Percentiles rank a stretch among this genome's conserved stretches.
Conservation (phyloP, 2,329 filamentous ascomycete species). For the Coniochaeta sp. region DNA sequence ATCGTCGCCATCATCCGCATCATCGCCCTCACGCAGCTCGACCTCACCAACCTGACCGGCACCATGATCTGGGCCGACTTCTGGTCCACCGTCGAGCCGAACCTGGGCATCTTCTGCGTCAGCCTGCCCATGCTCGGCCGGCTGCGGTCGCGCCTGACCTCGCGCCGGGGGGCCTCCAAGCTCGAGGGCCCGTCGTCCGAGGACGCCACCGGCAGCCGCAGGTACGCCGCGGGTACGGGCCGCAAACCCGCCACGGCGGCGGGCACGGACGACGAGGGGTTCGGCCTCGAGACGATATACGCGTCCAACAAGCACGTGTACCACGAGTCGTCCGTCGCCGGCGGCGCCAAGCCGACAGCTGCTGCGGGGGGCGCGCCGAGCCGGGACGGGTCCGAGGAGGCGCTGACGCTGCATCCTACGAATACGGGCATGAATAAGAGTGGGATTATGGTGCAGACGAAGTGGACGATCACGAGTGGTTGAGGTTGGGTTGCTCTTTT, state of each 20-base stretch:
- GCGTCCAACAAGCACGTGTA: constrained; percentile 9
- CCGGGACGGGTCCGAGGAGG: constrained; percentile 9
- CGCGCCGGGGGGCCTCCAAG: constrained; percentile 8
- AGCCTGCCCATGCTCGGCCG: constrained; percentile 33
- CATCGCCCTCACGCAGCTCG: constrained; percentile 27
- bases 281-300: constrained; percentile 10
- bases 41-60: constrained; percentile 27
- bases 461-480: neutral
- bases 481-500: neutral
- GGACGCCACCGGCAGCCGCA: constrained; percentile 4
- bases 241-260: neutral
- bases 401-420: constrained; percentile 2
- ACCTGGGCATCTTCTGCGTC: constrained; percentile 31
- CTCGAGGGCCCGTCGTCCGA: constrained; percentile 5
- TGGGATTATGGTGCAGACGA: neutral
- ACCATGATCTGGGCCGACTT: constrained; percentile 32
- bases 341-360: neutral
- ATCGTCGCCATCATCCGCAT: constrained; percentile 30
- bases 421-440: neutral
- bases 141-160: constrained; percentile 15
- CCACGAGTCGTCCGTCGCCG: constrained; percentile 6
- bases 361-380: neutral
- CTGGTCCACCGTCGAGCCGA: constrained; percentile 31
- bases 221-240: neutral
- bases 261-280: neutral